These are phyloP conservation scores for Cystofilobasidium macerans DNA, from an alignment of 768 basidiomycete species.

Conservation along the genomic window DNA sequence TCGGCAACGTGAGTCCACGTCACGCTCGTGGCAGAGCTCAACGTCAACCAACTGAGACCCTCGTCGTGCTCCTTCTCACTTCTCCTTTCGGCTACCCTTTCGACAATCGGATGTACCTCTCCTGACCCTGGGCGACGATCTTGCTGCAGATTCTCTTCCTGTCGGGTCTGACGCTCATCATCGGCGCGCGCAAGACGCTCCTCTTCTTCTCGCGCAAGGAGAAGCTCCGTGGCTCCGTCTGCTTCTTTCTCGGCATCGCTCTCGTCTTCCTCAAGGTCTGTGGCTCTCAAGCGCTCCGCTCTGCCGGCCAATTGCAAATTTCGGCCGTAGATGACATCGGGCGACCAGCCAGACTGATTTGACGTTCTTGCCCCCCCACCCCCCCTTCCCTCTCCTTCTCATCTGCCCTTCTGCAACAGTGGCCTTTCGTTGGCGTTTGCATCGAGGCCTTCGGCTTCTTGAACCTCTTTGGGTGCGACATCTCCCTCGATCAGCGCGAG, in stretches of 20 bases:
- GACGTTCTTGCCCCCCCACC: not conserved
- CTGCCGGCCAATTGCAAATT: not conserved
- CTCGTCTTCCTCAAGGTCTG: constrained; percentile 72
- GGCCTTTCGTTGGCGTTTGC: constrained; percentile 85
- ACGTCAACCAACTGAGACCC: not conserved
- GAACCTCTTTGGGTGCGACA: constrained; percentile 83
- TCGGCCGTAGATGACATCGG: too few relatives aligned
- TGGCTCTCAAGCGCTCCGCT: not conserved
- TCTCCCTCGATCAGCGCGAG: constrained; percentile 13
- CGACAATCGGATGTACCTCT: too few relatives aligned
- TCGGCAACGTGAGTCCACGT: constrained; percentile 73
- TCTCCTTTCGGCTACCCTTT: not conserved
- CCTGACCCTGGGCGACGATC: too few relatives aligned
- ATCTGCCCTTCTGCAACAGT: constrained; percentile 34
- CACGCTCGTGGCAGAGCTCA: constrained; percentile 16
- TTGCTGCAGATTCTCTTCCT: constrained; percentile 77
- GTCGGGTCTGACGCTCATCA: constrained; percentile 87
- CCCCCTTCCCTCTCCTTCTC: not conserved
- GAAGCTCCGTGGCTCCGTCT: constrained; percentile 75
- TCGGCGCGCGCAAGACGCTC: constrained; percentile 92
- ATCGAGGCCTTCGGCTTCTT: constrained; percentile 95
- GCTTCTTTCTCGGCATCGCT: constrained; percentile 78
- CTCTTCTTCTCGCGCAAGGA: constrained; percentile 94
- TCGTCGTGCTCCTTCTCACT: not conserved
- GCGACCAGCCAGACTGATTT: too few relatives aligned